Evolutionary conservation across 2,329 filamentous ascomycete species (phyloP).

Genomic region (Paecilomyces niveus): DNA sequence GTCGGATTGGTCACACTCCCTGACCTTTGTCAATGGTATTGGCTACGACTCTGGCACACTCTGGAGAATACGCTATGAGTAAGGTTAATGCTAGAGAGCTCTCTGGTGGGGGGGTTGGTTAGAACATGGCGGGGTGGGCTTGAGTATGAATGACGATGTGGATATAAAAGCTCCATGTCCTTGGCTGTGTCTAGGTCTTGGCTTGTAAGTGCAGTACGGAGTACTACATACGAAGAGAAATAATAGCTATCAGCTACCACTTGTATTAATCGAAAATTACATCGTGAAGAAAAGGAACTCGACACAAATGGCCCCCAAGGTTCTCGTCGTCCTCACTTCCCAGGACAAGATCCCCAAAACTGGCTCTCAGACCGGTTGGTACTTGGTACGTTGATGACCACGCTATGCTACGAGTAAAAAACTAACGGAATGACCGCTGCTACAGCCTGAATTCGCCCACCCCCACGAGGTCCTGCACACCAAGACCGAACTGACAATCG

Average conservation of each 20-base stretch:
- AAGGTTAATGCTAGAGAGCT: no score
- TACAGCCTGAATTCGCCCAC: conserved; percentile 54
- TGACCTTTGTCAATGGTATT: no score
- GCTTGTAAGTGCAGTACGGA: no score
- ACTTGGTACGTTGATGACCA: conserved; percentile 44
- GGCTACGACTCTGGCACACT: no score
- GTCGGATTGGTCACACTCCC: neutral
- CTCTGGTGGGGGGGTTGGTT: no score
- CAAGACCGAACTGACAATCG: conserved; percentile 50
- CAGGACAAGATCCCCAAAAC: conserved; percentile 40
- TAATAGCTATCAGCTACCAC: neutral
- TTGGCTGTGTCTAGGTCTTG: no score
- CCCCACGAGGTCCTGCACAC: conserved; percentile 53
- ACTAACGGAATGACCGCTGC: neutral
- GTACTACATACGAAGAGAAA: neutral
- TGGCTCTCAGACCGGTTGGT: conserved; percentile 60
- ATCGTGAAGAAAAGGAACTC: neutral
- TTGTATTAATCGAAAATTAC: neutral
- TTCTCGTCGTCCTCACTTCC: conserved; percentile 67
- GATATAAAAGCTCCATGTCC: no score
- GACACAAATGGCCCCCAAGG: conserved; percentile 40
- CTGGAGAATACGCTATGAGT: no score
- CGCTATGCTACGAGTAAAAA: neutral
- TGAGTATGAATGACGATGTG: no score
- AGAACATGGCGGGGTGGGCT: no score